Base-by-base conservation (phyloP, 1,284 basidiomycete genomes). In the Ceratobasidium sp. region DNA sequence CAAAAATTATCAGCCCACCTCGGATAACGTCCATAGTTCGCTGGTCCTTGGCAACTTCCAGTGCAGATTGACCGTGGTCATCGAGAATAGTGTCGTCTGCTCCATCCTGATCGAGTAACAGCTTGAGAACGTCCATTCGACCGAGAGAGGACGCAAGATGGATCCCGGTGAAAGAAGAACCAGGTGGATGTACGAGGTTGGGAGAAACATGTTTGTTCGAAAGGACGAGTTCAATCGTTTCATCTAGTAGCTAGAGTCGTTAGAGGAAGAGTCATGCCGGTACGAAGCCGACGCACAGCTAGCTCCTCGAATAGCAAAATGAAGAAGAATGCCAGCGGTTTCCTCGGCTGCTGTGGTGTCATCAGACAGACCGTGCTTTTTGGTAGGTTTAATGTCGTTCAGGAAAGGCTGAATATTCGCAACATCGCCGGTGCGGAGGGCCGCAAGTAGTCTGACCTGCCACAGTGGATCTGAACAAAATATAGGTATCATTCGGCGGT, bases 81-180 rank as follows among this genome's bases (percentile, higher is more conserved):
- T 99, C 95, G 18, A 90, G 86, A 20, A 93, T 84, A 0, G 93
- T 93, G 82, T 98, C 97, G 83, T 99, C 92, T 70, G 97, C 92
- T 3, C 86, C 89, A 0, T 93, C 91, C 82, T 96, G 93, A 73
- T 93, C 92, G 3, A 97, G 87, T 1, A 96, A 86, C 7, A 95
- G 83, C 77, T 88, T 88, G 20, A 96, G 92, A 10, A 95, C 90
- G 79, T 98, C 97, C 2, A 89, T 86, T 51, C 97, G 89, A 3
- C 94, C 94, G 1, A 97, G 88, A 0, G 93, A 92, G 0, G 94
- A 92, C 0, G 97, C 96, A 10, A 98, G 89, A 84, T 99, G 97
- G 0, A 98, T 88, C 0, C 97, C 89, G 0, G 96, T 97, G 6
- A 93, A 94, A 1, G 92, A 92, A 0, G 93, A 92, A 1, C 89